Base-by-base conservation (phyloP, 768 basidiomycete species). In the Kwoniella sp. region DNA sequence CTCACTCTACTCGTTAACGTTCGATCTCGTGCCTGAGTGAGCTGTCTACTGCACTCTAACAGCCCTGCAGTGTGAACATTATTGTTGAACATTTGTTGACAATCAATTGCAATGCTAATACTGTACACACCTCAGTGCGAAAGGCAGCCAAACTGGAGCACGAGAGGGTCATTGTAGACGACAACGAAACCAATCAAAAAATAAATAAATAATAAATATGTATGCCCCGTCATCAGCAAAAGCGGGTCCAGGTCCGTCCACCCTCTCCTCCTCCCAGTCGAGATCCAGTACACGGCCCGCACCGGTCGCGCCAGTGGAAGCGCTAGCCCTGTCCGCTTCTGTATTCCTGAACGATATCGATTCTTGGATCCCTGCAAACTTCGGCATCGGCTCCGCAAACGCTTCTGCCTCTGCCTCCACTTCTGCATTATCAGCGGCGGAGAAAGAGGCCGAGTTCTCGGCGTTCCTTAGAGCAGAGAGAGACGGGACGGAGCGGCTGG, bases 281-380 rank as follows among this genome's bases (percentile, higher is more conserved):
- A 31, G 22, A 50, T 61, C 47, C 25, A 37, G 47, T 15, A 11
- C 13, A 61, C 60, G 4, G 4, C 17, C 26, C 31, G 55, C 37
- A 25, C 37, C 66, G 2, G 47, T 57, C 1, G 57, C 65, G 1
- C 58, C 66, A 11, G 22, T 62, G 20, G 70, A 74, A 53, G 31
- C 68, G 12, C 63, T 74, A 17, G 29, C 55, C 0, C 41, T 74
- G 4, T 67, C 73, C 20, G 73, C 73, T 1, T 67, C 67, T n/a
- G 31, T 74, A 23, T 74, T 71, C 63, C 63, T 63, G 2, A 67
- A 68, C 20, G 63, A 57, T 12, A 67, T 74, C 45, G 61, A 65
- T 28, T 63, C 64, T n/a, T 74, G 73, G 73, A 67, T 74, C 41
- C 73, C 73, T 13, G 23, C 53, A 37, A 64, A 63, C 34, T 75